Evolutionary conservation across 1,139 yeast genomes (phyloP), one percentile per base, ranked within the genome.

Genomic region (Wickerhamomyces sp.): DNA sequence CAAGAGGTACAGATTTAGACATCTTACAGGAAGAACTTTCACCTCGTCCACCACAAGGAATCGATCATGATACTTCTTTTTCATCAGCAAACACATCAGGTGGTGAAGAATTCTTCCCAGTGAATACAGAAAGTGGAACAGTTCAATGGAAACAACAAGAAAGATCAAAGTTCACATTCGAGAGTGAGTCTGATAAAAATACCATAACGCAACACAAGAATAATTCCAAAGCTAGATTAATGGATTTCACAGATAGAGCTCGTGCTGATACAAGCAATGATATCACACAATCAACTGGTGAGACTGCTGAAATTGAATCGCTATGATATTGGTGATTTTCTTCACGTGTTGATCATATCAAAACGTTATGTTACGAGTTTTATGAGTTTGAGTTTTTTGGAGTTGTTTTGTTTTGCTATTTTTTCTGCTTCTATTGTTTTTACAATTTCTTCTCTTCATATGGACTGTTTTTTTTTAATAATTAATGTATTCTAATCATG

Each of bases 271-370:
- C 53, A 10, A 51, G 54, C 39, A 58, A 56, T 40, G 60, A 53
- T 38, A 44, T 41, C 10, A 46, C 52, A 7, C 47, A 50, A 14
- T 49, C 58, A 5, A 48, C 54, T 32, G 56, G 57, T 40, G 60
- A 59, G 34, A 49, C 53, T 34, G 61, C 58, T 8, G 62, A 59
- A 46, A 54, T 59, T 48, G 58, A 55, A 41, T 56, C 59, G 11
- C 36, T 48, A 7, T 53, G 42, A 44, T 23, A 14, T n/a, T 18
- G 3, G 23, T 18, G 23, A 9, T 18, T 7, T 27, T 6, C n/a
- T 30, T 33, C 15, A 15, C 13, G 11, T 34, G 26, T 6, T 34
- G 23, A 18, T 18, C 23, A 18, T 18, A 18, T 18, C 23, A 18
- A n/a, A n/a, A n/a, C n/a, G n/a, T 10, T 27, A 14, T 13, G 33